phyloP scores from a whole-genome alignment of 805 yeast genomes.

The Brettanomyces anomalus region DNA sequence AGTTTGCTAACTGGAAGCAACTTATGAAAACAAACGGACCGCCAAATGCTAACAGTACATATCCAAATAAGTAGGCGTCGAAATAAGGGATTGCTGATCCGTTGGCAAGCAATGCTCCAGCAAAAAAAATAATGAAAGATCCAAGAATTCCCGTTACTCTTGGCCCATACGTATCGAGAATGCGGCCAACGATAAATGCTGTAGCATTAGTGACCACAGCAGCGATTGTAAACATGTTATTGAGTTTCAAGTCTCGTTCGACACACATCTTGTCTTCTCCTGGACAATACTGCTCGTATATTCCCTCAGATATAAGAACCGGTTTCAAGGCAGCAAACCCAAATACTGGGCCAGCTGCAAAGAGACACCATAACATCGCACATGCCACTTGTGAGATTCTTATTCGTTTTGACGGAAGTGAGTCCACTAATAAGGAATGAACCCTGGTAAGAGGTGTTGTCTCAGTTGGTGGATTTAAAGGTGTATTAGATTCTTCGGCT shows the following conservation, averaged over 20 bases:
- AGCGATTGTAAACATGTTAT: slow-evolving; percentile 75
- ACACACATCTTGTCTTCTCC: slow-evolving; percentile 34
- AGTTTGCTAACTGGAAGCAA: slow-evolving; percentile 81
- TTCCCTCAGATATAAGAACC: slow-evolving; percentile 65
- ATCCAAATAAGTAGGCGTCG: slow-evolving; percentile 72
- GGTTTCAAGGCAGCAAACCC: slow-evolving; percentile 96
- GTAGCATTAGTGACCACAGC: slow-evolving; percentile 80
- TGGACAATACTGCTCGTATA: slow-evolving; percentile 57
- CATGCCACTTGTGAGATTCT: slow-evolving; percentile 52
- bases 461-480: slow-evolving; percentile 10
- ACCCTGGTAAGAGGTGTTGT: slow-evolving; percentile 16
- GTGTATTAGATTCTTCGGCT: background rate
- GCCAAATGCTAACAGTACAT: slow-evolving; percentile 69
- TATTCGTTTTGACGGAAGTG: slow-evolving; percentile 17
- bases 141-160: slow-evolving; percentile 72
- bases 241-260: slow-evolving; percentile 76
- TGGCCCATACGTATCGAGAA: slow-evolving; percentile 77
- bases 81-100: slow-evolving; percentile 18
- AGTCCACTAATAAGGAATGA: slow-evolving; percentile 1
- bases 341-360: slow-evolving; percentile 90
- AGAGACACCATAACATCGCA: slow-evolving; percentile 78
- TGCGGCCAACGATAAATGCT: slow-evolving; percentile 74
- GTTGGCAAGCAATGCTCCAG: slow-evolving; percentile 30
- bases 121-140: slow-evolving; percentile 45
- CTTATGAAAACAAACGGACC: slow-evolving; percentile 93